Conservation (phyloP, 106 monocot genomes). For the Dendrobium catenatum region DNA sequence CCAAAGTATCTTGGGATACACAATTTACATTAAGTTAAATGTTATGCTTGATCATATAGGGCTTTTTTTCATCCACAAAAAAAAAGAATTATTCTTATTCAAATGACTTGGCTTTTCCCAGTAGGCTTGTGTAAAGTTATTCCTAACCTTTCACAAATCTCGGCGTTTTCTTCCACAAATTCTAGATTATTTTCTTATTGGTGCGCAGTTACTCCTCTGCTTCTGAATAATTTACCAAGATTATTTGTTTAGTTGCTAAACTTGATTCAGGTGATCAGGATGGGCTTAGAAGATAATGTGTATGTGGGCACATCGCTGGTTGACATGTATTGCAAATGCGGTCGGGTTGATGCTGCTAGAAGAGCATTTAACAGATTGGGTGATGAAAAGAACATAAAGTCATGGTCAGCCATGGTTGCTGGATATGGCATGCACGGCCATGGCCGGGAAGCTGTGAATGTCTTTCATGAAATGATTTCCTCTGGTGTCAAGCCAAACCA, state of each 20-base stretch:
- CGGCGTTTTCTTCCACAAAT: not conserved
- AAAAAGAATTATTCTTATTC: too few species aligned
- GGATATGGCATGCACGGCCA: conserved; percentile 82
- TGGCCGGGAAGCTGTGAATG: conserved; percentile 60
- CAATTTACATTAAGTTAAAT: too few species aligned
- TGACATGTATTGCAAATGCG: conserved; percentile 94
- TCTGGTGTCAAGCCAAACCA: conserved; percentile 52
- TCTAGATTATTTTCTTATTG: not conserved
- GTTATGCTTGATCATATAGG: too few species aligned
- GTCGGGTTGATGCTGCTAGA: conserved; percentile 60
- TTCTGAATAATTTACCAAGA: not conserved
- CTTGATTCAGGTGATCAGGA: conserved; percentile 51
- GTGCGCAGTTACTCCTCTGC: not conserved
- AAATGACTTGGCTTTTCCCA: too few species aligned
- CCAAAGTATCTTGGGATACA: too few species aligned
- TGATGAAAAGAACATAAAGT: conserved; percentile 48
- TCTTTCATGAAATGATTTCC: conserved; percentile 56
- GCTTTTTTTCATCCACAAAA: too few species aligned
- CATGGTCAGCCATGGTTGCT: conserved; percentile 77
- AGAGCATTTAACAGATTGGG: conserved; percentile 50
- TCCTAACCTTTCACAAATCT: not conserved
- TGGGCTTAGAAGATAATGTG: conserved; percentile 65
- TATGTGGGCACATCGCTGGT: conserved; percentile 73
- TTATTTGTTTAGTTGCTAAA: not conserved
- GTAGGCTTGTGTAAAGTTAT: not conserved